Percentiles rank a stretch among this genome's conserved stretches.
Conservation (phyloP, 148 eudicot genomes). For the Rhododendron vialii region DNA sequence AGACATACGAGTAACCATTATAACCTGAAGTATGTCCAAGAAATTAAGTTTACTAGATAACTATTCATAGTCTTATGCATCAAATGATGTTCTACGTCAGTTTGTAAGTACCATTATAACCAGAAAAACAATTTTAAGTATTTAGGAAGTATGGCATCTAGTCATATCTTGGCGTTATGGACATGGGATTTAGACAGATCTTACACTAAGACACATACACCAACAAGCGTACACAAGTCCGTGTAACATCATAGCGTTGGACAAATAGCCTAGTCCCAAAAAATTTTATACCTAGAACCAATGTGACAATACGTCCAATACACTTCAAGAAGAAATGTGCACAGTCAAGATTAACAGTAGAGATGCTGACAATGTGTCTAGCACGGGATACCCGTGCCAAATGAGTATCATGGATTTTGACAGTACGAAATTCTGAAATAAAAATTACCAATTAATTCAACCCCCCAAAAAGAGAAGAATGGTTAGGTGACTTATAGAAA, state of each 20-base stretch:
- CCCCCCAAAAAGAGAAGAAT: neutral
- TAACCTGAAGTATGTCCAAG: neutral
- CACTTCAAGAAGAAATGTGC: neutral
- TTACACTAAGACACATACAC: neutral
- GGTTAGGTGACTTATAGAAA: neutral
- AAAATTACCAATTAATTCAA: neutral
- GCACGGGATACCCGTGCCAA: neutral
- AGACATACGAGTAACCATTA: too few species aligned
- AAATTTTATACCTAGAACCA: neutral
- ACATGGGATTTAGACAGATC: neutral
- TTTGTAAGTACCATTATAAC: neutral
- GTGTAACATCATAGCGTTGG: neutral
- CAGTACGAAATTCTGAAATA: neutral
- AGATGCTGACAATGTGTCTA: neutral
- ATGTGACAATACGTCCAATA: neutral
- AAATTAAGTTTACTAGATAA: neutral
- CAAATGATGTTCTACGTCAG: neutral
- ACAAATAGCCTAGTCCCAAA: neutral
- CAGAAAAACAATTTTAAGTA: neutral
- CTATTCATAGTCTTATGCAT: neutral
- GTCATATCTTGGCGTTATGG: neutral
- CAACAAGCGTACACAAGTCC: neutral
- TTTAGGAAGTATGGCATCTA: neutral
- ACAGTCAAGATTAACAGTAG: slow-evolving; percentile 1
- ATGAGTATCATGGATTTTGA: neutral